Evolutionary conservation across 2,329 filamentous ascomycete genomes (phyloP), one percentile per base, ranked within the genome.

Genomic region (Myriosclerotinia duriaeana): DNA sequence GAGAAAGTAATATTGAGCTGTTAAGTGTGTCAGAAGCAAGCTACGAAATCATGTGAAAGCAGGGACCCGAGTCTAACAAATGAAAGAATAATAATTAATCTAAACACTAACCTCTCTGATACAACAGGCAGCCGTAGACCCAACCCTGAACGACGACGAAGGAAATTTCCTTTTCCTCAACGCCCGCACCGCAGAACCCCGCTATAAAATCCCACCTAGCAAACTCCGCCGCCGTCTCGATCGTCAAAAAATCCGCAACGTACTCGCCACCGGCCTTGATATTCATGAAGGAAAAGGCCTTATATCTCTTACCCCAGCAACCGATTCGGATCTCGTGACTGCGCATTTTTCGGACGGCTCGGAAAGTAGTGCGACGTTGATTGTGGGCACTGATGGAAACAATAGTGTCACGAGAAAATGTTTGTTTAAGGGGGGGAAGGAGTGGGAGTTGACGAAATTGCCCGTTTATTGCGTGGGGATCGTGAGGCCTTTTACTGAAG

Each of bases 281-380:
- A 80, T 77, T 78, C 82, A 84, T 72, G 84, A 84, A 53, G 84
- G 73, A 63, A 84, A 80, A 68, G 83, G 80, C 67, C 79, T 84
- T 78, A 54, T 75, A 77, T 65, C 77, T 74, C 40, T 71, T 67
- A 46, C 68, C 60, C 67, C 66, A 59, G 44, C 67, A 4, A 22
- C 44, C 5, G 46, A 55, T 54, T 22, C n/a, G 53, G 1, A 70
- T 78, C 6, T 30, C 17, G 36, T 60, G 44, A 65, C 67, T 17
- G 77, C 72, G 1, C 53, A 68, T 48, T 80, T 80, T 66, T 63
- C 70, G 0, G 78, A 80, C 56, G 77, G 78, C 0, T 74, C 74
- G 0, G 67, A 64, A 3, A 74, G 74, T 30, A 64, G 68, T 1
- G 78, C 78, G 0, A 69, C 70, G 8, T 67, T 80, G 7, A 70